Base-by-base conservation (phyloP, 177 flowering plant genomes). In the Vitis hybrid region DNA sequence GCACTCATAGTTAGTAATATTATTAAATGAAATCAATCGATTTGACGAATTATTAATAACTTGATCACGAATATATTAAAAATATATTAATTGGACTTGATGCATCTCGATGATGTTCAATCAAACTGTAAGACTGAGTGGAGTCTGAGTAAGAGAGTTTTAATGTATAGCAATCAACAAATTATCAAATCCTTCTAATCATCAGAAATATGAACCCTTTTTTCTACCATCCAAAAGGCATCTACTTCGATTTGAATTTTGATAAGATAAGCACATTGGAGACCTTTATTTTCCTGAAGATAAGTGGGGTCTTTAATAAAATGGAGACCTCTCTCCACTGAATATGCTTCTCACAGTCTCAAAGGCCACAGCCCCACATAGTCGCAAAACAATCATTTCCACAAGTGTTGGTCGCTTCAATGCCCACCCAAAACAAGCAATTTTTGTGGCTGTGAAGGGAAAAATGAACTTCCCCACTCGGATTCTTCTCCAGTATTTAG, bases 191-290 rank as follows among this genome's bases (percentile, higher is more conserved):
- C 55, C 15, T 56, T 58, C 14, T 20, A 71, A 76, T 76, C 69
- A 71, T 76, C 10, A 60, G 20, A 67, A 45, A 39, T 5, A 39
- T 39, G 8, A 39, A 39, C 48, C 48, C 11, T 26, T n/a, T 20
- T 65, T 70, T 60, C 65, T 65, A 18, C 74, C 74, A 67, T 63
- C 60, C 57, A 76, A 57, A 63, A 49, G 50, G 71, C 7, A 54
- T 48, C 76, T 61, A n/a, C 56, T 39, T 72, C 8, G 66, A 66
- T 45, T 50, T 65, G 19, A 52, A 57, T 20, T 67, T 39, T 19
- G 70, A 61, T 49, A 54, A n/a, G 68, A 66, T 60, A 26, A 55
- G 59, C 67, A 61, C 52, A 10, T 16, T 7, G 18, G 2, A 13
- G 49, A 18, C 19, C 13, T 45, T 54, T 19, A 8, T 59, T 60